Evolutionary conservation across 352 stramenopile genomes (phyloP), one percentile per base, ranked within the genome.

Genomic region (Pythium coloratum): DNA sequence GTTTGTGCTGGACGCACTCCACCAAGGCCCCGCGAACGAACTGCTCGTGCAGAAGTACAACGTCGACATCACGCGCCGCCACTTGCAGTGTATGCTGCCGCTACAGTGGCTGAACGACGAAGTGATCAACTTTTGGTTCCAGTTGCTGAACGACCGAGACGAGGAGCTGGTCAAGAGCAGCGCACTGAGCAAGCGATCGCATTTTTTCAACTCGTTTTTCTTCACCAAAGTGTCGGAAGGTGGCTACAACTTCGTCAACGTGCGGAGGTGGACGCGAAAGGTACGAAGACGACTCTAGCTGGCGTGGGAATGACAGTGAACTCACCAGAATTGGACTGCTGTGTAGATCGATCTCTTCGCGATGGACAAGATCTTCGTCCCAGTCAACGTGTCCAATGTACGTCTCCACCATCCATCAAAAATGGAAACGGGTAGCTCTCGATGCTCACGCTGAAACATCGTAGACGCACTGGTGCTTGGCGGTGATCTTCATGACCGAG

Each of bases 161-260:
- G 76, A 77, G 59, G 72, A 63, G 33, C 67, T 95, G 0, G 81
- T 91, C 3, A 81, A 76, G 30, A 69, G 68, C 36, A 76, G 82
- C 0, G 60, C 71, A 26, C 46, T 94, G 32, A 24, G 70, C 9
- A 91, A 81, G 61, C 74, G 71, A 1, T 92, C 81, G 38, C 86
- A 94, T 38, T 95, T 94, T 64, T 94, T 94, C 80, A 95, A 91
- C 62, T 94, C 88, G 50, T 95, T 95, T 47, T 94, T 95, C 63
- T 92, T 90, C 59, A 84, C 85, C 0, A 93, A 93, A 55, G 78
- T 95, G 18, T 91, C 82, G 32, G 86, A 94, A 53, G 78, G 73
- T 38, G 86, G 86, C 40, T 95, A 94, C 71, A 94, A 93, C 66
- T 95, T 88, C 47, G 61, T 83, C 51, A 95, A 94, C 50, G 88